Percentiles rank a stretch among this genome's conserved stretches.
phyloP scores from a whole-genome alignment of 805 yeast species.

The Cyberlindnera suaveolens region DNA sequence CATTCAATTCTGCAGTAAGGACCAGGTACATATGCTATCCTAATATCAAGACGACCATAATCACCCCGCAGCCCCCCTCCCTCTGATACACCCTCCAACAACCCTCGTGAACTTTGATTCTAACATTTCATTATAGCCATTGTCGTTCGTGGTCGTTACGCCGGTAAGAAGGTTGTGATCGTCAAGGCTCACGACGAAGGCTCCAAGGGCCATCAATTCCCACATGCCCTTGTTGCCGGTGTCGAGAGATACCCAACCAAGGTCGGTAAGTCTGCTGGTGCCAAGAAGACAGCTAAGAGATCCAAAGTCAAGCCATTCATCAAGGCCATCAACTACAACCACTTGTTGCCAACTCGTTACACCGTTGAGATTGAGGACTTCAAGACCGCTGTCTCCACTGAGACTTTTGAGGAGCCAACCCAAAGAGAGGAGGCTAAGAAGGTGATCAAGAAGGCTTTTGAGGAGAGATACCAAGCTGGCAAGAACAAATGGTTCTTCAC shows the following conservation, averaged over 20 bases:
- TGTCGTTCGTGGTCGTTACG: constrained; percentile 99
- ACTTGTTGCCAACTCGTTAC: constrained; percentile 99
- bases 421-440: constrained; percentile 99
- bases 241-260: constrained; percentile 97
- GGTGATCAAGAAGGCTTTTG: constrained; percentile 97
- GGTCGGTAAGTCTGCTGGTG: constrained; percentile 92
- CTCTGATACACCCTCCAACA: too few species aligned
- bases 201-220: constrained; percentile 97
- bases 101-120: too few species aligned
- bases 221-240: constrained; percentile 99
- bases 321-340: constrained; percentile 99
- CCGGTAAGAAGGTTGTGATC: constrained; percentile 99
- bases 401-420: constrained; percentile 94
- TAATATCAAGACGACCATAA: too few species aligned
- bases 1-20: too few species aligned
- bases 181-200: constrained; percentile 98
- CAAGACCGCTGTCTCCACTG: constrained; percentile 87
- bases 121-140: constrained; percentile 41
- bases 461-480: constrained; percentile 99
- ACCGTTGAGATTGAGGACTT: constrained; percentile 93
- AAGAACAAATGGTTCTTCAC: constrained; percentile 99
- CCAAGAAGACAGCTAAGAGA: constrained; percentile 95
- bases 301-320: constrained; percentile 98
- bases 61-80: too few species aligned
- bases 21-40: too few species aligned